Base-by-base conservation (phyloP, 345 rosid genomes). In the Salix dunnii region DNA sequence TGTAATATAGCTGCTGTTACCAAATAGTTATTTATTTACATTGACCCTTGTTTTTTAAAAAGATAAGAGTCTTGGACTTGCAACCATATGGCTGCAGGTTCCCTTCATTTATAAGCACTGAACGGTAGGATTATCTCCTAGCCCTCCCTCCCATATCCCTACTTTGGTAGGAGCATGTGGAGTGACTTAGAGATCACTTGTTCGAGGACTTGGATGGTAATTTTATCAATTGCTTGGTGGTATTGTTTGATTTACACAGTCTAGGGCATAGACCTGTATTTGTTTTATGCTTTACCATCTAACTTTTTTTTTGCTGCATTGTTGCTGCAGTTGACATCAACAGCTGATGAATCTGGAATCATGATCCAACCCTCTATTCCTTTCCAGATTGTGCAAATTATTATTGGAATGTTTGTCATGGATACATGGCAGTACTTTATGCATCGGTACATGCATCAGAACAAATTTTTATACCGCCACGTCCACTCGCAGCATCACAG, bases 361-460 rank as follows among this genome's bases (percentile, higher is more conserved):
- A 78, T 77, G 43, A 70, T 69, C 48, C 95, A 91, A 79, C 91
- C 92, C 4, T 81, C 91, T 0, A 63, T 86, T 75, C 80, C 69
- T 35, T 51, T 83, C 79, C 95, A 86, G 74, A 67, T 82, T 60
- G 21, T 87, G 81, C 92, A 90, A 78, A 77, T 89, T 68, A 35
- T 86, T 40, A 66, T 88, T 43, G 92, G 89, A 63, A 89, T 90
- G 92, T 76, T 90, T 53, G 86, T 89, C 49, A 87, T 89, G 90
- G 94, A 90, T 75, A 85, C 92, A 6, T 90, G 92, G 89, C 91
- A 89, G 76, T 90, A 90, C 70, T 90, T 90, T 80, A 89, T 86
- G 67, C 92, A 90, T 67, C 86, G 92, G 2, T 90, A 85, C 66
- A 89, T 90, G 92, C 94, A 90, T 79, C 92, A 85, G 77, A 90